Evolutionary conservation across 208 protist species (phyloP).

Genomic region (Trypanosomatidae sp.): DNA sequence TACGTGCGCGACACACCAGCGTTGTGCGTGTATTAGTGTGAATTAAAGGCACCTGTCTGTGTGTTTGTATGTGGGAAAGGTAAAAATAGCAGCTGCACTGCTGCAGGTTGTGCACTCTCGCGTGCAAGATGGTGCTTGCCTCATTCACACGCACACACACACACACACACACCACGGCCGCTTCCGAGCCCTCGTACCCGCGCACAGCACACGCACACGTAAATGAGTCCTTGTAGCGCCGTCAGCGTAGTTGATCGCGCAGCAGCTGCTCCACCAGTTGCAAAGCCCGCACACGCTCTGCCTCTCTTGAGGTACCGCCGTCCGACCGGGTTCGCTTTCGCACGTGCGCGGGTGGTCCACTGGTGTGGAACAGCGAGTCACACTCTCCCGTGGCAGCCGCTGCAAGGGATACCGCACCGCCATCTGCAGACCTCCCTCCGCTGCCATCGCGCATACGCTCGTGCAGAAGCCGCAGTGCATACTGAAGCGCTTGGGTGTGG

Average conservation of each 20-base stretch:
- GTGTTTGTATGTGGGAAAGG: neutral
- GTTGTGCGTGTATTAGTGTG: neutral
- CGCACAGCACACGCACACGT: neutral
- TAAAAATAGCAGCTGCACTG: neutral
- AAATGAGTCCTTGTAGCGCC: neutral
- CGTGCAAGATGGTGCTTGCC: neutral
- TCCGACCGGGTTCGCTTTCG: neutral
- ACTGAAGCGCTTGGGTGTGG: slow-evolving; percentile 23
- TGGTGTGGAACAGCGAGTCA: neutral
- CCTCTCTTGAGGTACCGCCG: neutral
- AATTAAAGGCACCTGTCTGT: neutral
- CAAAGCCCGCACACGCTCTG: slow-evolving; percentile 10
- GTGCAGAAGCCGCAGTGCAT: slow-evolving; percentile 11
- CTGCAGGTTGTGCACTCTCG: neutral
- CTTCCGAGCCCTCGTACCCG: neutral
- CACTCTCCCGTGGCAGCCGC: neutral
- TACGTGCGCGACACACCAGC: neutral
- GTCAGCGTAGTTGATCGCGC: slow-evolving; percentile 14
- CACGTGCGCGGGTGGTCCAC: neutral
- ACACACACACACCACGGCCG: neutral
- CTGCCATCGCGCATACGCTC: slow-evolving; percentile 7
- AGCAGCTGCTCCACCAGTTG: slow-evolving; percentile 26
- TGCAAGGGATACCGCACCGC: neutral
- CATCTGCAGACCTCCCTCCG: neutral
- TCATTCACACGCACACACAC: neutral